phyloP scores from a whole-genome alignment of 108 stramenopile genomes.

The Pseudonitzschia pungens region DNA sequence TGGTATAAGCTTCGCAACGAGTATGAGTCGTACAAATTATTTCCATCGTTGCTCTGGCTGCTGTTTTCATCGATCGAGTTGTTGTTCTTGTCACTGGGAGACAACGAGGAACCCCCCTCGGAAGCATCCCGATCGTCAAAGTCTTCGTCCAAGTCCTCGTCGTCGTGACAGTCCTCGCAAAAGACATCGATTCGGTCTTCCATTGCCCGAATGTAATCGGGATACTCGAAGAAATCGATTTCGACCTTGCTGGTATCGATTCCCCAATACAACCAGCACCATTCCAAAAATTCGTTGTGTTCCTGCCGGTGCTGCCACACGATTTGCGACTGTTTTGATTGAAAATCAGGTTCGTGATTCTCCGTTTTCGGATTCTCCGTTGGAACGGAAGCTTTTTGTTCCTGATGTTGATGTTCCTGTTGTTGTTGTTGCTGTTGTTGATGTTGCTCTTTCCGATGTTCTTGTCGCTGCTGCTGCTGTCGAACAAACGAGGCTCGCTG shows the following conservation, averaged over 20 bases:
- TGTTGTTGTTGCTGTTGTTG: neutral
- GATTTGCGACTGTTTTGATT: too few relatives aligned
- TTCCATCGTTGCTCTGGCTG: constrained; percentile 12
- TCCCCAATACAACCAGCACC: constrained; percentile 59
- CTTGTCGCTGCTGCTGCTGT: neutral
- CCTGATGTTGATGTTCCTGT: neutral
- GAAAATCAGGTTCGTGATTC: too few relatives aligned
- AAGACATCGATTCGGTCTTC: constrained; percentile 40
- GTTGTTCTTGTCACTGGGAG: constrained; percentile 13
- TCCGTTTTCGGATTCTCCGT: too few relatives aligned
- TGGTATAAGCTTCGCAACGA: neutral
- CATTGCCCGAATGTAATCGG: constrained; percentile 55
- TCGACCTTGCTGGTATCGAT: constrained; percentile 52
- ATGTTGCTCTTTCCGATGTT: neutral
- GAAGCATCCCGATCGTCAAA: neutral
- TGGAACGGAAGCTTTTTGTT: too few relatives aligned
- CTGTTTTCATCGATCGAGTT: neutral
- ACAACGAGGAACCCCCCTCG: too few relatives aligned
- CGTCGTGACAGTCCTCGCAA: constrained; percentile 31
- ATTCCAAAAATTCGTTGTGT: constrained; percentile 40
- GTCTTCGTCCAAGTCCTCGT: constrained; percentile 38
- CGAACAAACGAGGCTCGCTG: neutral
- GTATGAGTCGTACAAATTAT: neutral
- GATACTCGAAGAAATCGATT: constrained; percentile 69
- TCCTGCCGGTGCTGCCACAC: neutral